These are phyloP conservation scores for Ocimum tenuiflorum DNA, from an alignment of 257 asterid species.

Conservation along the genomic window DNA sequence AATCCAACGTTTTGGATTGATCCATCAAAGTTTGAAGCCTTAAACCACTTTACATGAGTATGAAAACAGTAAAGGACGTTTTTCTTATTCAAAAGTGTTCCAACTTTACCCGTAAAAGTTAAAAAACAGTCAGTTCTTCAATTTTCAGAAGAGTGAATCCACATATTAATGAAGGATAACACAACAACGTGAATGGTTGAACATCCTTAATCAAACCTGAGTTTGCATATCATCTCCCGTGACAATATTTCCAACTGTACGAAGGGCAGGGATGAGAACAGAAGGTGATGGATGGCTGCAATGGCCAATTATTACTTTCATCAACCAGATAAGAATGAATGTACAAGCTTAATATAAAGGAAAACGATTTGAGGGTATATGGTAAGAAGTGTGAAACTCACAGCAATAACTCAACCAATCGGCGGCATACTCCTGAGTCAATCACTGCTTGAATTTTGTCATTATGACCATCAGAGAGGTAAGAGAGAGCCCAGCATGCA, in stretches of 20 bases:
- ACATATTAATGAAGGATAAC: not conserved
- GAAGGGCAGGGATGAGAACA: slow-evolving; percentile 82
- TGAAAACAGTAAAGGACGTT: no score
- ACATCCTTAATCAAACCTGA: slow-evolving; percentile 41
- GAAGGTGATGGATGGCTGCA: slow-evolving; percentile 77
- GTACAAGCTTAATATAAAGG: not conserved
- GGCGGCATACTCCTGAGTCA: slow-evolving; percentile 81
- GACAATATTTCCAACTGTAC: slow-evolving; percentile 86
- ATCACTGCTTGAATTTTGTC: slow-evolving; percentile 88
- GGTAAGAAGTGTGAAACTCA: slow-evolving; percentile 34
- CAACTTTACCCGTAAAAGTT: no score
- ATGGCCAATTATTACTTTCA: slow-evolving; percentile 11
- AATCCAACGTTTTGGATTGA: no score
- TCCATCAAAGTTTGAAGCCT: no score
- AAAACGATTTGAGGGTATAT: not conserved
- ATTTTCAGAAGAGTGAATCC: not conserved
- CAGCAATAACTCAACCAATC: slow-evolving; percentile 64
- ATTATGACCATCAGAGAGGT: slow-evolving; percentile 81
- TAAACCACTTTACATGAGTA: no score
- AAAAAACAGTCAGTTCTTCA: no score
- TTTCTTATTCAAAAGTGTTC: no score
- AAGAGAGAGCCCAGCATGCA: slow-evolving; percentile 92
- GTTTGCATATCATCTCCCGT: slow-evolving; percentile 93
- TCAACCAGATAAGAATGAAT: slow-evolving; percentile 2
- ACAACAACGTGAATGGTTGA: not conserved